Base-by-base conservation (phyloP, 2,329 filamentous ascomycete genomes). In the Neodidymelliopsis sp. region DNA sequence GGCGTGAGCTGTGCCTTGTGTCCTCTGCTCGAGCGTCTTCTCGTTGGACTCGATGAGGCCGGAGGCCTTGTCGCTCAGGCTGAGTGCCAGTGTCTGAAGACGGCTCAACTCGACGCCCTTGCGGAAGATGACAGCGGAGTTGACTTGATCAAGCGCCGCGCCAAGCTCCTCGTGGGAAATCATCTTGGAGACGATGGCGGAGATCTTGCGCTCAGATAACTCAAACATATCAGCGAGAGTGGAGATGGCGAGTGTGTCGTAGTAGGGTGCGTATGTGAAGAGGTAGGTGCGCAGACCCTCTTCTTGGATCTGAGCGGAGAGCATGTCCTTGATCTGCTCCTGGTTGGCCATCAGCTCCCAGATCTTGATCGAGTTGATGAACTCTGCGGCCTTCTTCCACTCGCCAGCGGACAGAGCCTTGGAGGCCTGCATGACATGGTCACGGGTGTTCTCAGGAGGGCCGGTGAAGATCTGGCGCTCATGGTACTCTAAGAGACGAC, bases 401-500 rank as follows among this genome's bases (percentile, higher is more conserved):
- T 99, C 94, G 61, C 95, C 94, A 15, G 91, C 92, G 23, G 94
- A 93, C 54, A 99, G 84, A 40, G 94, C 92, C 80, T 97, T 97
- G 53, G 94, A 96, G 11, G 92, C 93, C 80, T 97, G 95, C 90
- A 99, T 97, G 68, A 99, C 93, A 70, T 97, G 94, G 76, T 99
- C 94, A 63, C 94, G 89, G 20, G 95, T 99, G 81, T 99, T 99
- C 82, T 99, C 94, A 1, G 94, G 93, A 9, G 94, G 94, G 1
- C 94, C 94, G 19, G 92, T 97, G 81, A 99, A 99, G 74, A 99
- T 96, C 75, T 99, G 94, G 66, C 94, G 88, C 84, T 99, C 94
- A 75, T 97, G 94, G 81, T 99, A 99, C 77, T 99, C 95, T 62
- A 99, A 85, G 89, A 99, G 96, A 62, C 94, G 91, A 66, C 94